Percentiles rank a stretch among this genome's conserved stretches.
These are phyloP conservation scores for Ilyonectria sp. DNA, from an alignment of 2,329 filamentous ascomycete species.

Conservation along the genomic window DNA sequence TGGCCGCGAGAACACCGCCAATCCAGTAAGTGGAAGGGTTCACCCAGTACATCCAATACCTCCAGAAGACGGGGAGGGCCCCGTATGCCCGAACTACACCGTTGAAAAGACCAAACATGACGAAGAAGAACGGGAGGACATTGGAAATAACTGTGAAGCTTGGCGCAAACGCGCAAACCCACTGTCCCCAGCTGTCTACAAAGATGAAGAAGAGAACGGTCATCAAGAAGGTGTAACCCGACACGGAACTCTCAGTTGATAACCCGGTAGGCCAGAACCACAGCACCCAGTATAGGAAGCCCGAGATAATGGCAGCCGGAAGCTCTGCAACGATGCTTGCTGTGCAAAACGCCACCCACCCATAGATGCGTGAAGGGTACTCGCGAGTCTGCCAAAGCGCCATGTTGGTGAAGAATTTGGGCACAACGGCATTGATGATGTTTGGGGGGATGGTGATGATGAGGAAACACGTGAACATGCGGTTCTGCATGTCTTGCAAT, in stretches of 20 bases:
- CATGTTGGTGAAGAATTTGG: constrained; percentile 84
- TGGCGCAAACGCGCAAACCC: constrained; percentile 87
- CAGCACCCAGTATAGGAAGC: constrained; percentile 78
- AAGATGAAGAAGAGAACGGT: constrained; percentile 84
- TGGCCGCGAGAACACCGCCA: constrained; percentile 40
- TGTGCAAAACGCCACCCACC: constrained; percentile 82
- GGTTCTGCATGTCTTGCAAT: constrained; percentile 80
- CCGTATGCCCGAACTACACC: constrained; percentile 80
- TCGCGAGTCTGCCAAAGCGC: constrained; percentile 82
- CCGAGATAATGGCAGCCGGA: constrained; percentile 75
- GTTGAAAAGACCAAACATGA: constrained; percentile 83
- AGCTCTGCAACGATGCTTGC: constrained; percentile 82
- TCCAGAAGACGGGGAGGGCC: constrained; percentile 76
- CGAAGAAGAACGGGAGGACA: constrained; percentile 84
- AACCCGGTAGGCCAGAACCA: constrained; percentile 86
- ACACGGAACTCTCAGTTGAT: constrained; percentile 73
- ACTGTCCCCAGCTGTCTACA: constrained; percentile 83
- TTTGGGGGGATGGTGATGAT: constrained; percentile 76
- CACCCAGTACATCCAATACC: constrained; percentile 43
- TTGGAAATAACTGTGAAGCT: constrained; percentile 85
- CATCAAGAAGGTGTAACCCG: constrained; percentile 86
- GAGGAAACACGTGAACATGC: constrained; percentile 81
- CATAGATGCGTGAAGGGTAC: constrained; percentile 81
- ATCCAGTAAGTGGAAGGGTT: constrained; percentile 44
- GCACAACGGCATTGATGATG: constrained; percentile 80